Evolutionary conservation across 2,329 filamentous ascomycete species (phyloP).

Genomic region (Tolypocladium tropicale): DNA sequence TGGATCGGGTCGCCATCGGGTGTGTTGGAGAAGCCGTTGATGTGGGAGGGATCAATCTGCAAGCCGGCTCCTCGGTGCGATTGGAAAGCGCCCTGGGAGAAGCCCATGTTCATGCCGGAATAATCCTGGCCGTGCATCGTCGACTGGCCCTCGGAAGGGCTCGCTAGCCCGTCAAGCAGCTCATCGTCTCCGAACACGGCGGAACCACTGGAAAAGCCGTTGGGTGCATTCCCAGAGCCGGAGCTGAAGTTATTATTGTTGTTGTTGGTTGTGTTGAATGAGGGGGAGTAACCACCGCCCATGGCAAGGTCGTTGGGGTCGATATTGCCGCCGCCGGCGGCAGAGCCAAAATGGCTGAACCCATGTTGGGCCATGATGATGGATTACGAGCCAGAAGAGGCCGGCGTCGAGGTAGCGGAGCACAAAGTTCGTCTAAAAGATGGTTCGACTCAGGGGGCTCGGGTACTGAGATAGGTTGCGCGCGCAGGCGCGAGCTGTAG

Average conservation of each 20-base stretch:
- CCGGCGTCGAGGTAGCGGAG: background rate
- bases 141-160: constrained; percentile 40
- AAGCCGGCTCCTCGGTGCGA: constrained; percentile 45
- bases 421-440: background rate
- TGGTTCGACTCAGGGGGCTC: background rate
- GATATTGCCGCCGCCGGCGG: constrained; percentile 50
- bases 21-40: constrained; percentile 80
- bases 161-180: constrained; percentile 62
- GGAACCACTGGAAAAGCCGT: constrained; percentile 67
- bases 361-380: constrained; percentile 43
- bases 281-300: constrained; percentile 47
- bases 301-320: constrained; percentile 81
- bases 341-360: constrained; percentile 45
- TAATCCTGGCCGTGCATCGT: constrained; percentile 45
- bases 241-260: constrained; percentile 42
- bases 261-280: constrained; percentile 38
- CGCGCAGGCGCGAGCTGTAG: background rate
- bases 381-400: constrained; percentile 4
- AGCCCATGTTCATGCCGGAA: constrained; percentile 47
- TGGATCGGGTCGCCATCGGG: constrained; percentile 88
- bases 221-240: constrained; percentile 47
- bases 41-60: constrained; percentile 56
- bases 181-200: constrained; percentile 83
- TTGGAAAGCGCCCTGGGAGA: constrained; percentile 41
- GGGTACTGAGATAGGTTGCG: background rate